A percentile compares a stretch with the other conserved stretches of the same genome.
phyloP scores from a whole-genome alignment of 805 yeast species.

The Debaryomyces maramus region DNA sequence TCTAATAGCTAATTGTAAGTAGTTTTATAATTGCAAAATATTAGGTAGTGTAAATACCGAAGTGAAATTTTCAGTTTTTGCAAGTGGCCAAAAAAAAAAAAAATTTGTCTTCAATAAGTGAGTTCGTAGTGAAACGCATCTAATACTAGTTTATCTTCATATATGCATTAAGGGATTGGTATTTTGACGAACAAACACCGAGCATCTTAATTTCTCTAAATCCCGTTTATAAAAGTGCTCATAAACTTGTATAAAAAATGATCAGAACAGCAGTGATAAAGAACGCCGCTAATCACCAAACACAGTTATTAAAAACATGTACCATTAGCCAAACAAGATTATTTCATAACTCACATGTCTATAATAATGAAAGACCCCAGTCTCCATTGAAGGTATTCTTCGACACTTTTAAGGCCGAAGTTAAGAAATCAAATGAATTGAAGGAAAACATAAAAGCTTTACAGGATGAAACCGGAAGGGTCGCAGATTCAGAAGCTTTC shows the following conservation, averaged over 20 bases:
- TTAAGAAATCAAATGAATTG: constrained; percentile 85
- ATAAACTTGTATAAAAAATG: constrained; percentile 3
- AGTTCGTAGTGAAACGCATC: neutral
- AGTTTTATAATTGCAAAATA: neutral
- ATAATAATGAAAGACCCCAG: constrained; percentile 37
- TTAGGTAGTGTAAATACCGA: constrained; percentile 7
- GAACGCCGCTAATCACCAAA: constrained; percentile 1
- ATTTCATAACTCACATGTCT: constrained; percentile 16
- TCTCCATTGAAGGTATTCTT: constrained; percentile 91
- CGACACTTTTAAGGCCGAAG: constrained; percentile 87
- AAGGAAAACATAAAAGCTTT: constrained; percentile 92
- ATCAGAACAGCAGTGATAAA: constrained; percentile 8
- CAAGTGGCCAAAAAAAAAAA: constrained; percentile 1
- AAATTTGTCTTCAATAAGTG: neutral
- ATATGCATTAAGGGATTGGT: neutral
- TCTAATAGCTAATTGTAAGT: neutral
- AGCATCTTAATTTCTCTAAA: no score
- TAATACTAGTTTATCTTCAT: neutral
- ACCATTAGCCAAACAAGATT: constrained; percentile 8
- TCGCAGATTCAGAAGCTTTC: constrained; percentile 92
- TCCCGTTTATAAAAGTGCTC: no score
- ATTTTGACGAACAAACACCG: no score
- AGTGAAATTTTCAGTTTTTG: constrained; percentile 5
- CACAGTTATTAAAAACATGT: neutral
- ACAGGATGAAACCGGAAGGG: constrained; percentile 92